Base-by-base conservation (phyloP, 768 basidiomycete species). In the Infundibulicybe gibba region DNA sequence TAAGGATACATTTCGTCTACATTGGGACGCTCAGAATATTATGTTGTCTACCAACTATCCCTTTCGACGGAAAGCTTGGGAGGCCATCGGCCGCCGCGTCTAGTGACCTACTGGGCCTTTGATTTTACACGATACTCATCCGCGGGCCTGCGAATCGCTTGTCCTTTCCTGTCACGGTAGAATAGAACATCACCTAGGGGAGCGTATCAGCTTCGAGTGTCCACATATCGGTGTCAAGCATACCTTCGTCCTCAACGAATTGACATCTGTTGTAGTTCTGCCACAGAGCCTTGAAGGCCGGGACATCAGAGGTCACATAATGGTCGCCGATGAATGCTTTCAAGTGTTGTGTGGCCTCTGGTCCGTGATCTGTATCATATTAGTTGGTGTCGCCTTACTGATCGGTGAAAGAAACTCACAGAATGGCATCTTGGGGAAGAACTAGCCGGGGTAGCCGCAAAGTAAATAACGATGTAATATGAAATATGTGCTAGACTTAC, bases 401-500 rank as follows among this genome's bases (percentile, higher is more conserved):
- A 44, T 31, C 14, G 10, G 15, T 47, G 16, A 19, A 43, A 6
- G n/a, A 38, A 16, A 49, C 66, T 48, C 51, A 71, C 70, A 74
- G 60, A 72, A 74, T 33, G 72, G 72, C 55, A 67, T 65, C 33
- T 64, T 61, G 15, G 69, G 66, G 65, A 74, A 73, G 54, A 73
- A 69, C 35, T 54, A 68, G 34, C 25, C 48, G 39, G 17, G 43
- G 19, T 15, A 50, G 15, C 35, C 32, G 40, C 16, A 37, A 37
- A 20, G 16, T 30, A 37, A 17, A 34, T 16, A 20, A 15, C 17
- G 5, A 32, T 8, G 4, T 17, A n/a, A 45, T 16, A 32, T n/a
- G 37, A 43, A 33, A 48, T 41, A 54, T 63, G 25, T 25, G 8
- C 3, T 25, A 10, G 14, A 38, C 17, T 10, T 38, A 38, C 35